Evolutionary conservation across 257 asterid species (phyloP).

Genomic region (Linderniella brevidens): DNA sequence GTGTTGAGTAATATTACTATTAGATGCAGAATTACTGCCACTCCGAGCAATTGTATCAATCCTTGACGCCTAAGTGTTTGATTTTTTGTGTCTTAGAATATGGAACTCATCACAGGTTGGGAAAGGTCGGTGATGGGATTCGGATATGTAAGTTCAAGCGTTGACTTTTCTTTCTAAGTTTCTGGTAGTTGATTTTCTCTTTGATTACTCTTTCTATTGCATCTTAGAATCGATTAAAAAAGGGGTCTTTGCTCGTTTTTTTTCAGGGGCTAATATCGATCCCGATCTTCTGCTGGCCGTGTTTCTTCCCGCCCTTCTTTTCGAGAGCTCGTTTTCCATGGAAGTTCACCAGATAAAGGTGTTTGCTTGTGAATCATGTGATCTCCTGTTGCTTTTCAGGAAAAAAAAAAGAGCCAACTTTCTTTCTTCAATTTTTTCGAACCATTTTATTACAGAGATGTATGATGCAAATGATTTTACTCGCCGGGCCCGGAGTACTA

Average conservation of each 20-base stretch:
- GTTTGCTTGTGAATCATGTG: not conserved
- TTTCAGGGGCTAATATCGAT: conserved; percentile 73
- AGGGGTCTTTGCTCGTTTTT: conserved; percentile 1
- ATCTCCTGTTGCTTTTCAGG: too few species aligned
- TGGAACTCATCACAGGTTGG: conserved; percentile 61
- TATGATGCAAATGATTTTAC: conserved; percentile 68
- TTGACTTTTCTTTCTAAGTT: conserved; percentile 1
- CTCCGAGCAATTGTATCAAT: not conserved
- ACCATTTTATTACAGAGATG: conserved; percentile 46
- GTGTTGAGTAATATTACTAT: not conserved
- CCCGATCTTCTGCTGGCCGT: conserved; percentile 96
- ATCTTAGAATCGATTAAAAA: too few species aligned
- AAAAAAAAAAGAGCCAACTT: too few species aligned
- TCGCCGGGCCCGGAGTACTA: conserved; percentile 98
- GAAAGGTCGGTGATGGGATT: conserved; percentile 80
- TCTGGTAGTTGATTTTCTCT: not conserved
- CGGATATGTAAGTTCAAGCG: conserved; percentile 60
- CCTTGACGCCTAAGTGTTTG: not conserved
- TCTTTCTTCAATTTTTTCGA: conserved; percentile 1
- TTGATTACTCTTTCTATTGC: too few species aligned
- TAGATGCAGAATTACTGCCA: not conserved
- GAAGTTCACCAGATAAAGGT: conserved; percentile 99
- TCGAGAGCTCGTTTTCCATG: conserved; percentile 88
- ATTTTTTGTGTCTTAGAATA: conserved; percentile 30
- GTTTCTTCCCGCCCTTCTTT: conserved; percentile 97